Evolutionary conservation across 2,329 filamentous ascomycete species (phyloP), one percentile per base, ranked within the genome.

Genomic region (Penicillium hordei): DNA sequence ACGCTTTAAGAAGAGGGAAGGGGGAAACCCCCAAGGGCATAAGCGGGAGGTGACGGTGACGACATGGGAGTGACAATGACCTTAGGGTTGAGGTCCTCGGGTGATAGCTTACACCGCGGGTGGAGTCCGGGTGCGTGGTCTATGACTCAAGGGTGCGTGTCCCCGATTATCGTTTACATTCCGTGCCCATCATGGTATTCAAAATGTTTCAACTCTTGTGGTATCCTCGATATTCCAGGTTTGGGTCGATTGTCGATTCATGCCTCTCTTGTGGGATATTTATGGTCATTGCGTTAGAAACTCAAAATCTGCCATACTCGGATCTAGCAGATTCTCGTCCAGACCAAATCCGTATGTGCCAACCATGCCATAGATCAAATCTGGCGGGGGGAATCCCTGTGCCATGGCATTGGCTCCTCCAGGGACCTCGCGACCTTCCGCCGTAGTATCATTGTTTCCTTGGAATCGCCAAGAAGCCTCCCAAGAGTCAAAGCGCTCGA

Each of bases 331-430:
- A 58, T 76, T 75, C 63, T 76, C 75, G 46, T 76, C 75, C 36
- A 76, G 62, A 7, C 74, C 74, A 53, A 76, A 76, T 13, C 75
- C 75, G 63, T 76, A 76, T 17, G 75, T 76, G 19, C 75, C 75
- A n/a, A 76, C 74, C 75, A 76, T 76, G 46, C 75, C 73, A 57
- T 76, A 76, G 36, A 76, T 76, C 59, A 76, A 55, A 60, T 76
- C 74, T 8, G 74, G 74, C 3, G 75, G 73, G 7, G 74, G 74
- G 43, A 75, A 75, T 8, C 73, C 73, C 53, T 76, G 74, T 1
- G 73, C 73, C 73, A 76, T 75, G 2, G 73, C 73, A 58, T 76
- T 76, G 13, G 73, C 70, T 23, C 74, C 74, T 12, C 73, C 74
- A n/a, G 73, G 73, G n/a, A 75, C 67, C 3, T 74, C 71, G 33